Percentiles rank a stretch among this genome's conserved stretches.
Evolutionary conservation across 768 basidiomycete genomes (phyloP).

Genomic region (Naganishia onofrii): DNA sequence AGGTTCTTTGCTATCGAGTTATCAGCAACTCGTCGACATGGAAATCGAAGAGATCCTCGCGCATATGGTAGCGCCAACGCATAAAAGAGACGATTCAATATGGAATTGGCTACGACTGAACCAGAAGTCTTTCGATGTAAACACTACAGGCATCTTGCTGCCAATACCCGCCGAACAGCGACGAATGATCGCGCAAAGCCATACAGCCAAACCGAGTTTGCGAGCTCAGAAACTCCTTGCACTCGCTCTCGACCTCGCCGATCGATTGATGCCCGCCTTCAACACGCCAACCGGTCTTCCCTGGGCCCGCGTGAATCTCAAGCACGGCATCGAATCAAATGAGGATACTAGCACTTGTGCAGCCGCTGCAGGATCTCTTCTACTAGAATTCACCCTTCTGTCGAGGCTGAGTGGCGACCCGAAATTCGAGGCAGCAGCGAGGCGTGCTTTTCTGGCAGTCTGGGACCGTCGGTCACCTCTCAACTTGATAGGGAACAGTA

Average conservation of each 20-base stretch:
- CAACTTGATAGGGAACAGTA: conserved; percentile 79
- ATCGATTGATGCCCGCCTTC: conserved; percentile 85
- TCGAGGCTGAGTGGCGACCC: conserved; percentile 86
- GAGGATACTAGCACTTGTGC: conserved; percentile 88
- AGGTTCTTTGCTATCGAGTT: conserved; percentile 65
- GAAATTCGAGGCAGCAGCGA: conserved; percentile 82
- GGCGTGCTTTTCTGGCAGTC: conserved; percentile 83
- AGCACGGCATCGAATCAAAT: conserved; percentile 69
- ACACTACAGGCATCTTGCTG: neutral
- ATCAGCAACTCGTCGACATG: conserved; percentile 41
- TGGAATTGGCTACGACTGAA: conserved; percentile 17
- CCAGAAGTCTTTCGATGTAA: conserved; percentile 7
- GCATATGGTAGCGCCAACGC: neutral
- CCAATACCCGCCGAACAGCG: neutral
- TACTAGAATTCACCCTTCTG: conserved; percentile 90
- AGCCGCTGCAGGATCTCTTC: conserved; percentile 86
- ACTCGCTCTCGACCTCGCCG: conserved; percentile 82
- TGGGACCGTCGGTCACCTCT: conserved; percentile 89
- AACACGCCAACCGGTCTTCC: conserved; percentile 86
- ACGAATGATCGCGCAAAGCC: conserved; percentile 18
- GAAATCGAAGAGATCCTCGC: conserved; percentile 21
- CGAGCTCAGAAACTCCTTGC: conserved; percentile 68
- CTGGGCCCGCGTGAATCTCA: conserved; percentile 82
- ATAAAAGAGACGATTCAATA: conserved; percentile 2
- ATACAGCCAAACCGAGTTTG: conserved; percentile 42